Base-by-base conservation (phyloP, 139 green algal genomes). In the Auxenochlorella protothecoides region DNA sequence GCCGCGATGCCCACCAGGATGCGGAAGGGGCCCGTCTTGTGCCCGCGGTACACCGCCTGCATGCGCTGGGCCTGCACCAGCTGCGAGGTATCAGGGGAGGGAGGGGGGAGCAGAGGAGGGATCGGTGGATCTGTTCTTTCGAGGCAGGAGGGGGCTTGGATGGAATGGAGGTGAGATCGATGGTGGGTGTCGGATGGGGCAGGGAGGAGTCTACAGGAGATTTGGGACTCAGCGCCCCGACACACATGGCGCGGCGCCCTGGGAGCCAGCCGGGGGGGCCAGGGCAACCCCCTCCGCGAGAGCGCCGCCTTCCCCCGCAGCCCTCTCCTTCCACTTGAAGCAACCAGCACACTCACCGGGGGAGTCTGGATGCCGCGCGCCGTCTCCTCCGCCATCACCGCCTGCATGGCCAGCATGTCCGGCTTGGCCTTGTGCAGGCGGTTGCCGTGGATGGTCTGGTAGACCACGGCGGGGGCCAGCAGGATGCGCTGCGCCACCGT, bases 381-480 rank as follows among this genome's bases (percentile, higher is more conserved):
- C 60, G 86, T 66, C 65, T 87, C 74, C 72, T 84, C 73, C 65
- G 88, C 89, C 53, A 94, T 73, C 52, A 66, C 67, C 67, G 84
- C 78, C n/a, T 73, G 44, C 11, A 88, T 68, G 27, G 63, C 53
- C 64, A 87, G 75, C 27, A 93, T 74, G 68, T 92, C 81, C 5
- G 87, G 87, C 27, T 73, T 76, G 5, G 79, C 79, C 68, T 71
- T 69, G 74, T 88, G 85, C 79, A 96, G 84, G 59, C 78, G 85
- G 64, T 85, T 79, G 5, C 82, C 91, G 66, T 85, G 85, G 64
- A 75, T 81, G 62, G 91, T 85, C 63, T 87, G 83, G 55, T 77
- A 72, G 3, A 95, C n/a, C 63, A 85, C 84, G 14, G 95, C 44
- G 4, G 90, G 90, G 8, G 91, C 74, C 4, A 79, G 86, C 13